Evolutionary conservation across 2,329 filamentous ascomycete species (phyloP), one percentile per base, ranked within the genome.

Genomic region (Aspergillus cejpii): DNA sequence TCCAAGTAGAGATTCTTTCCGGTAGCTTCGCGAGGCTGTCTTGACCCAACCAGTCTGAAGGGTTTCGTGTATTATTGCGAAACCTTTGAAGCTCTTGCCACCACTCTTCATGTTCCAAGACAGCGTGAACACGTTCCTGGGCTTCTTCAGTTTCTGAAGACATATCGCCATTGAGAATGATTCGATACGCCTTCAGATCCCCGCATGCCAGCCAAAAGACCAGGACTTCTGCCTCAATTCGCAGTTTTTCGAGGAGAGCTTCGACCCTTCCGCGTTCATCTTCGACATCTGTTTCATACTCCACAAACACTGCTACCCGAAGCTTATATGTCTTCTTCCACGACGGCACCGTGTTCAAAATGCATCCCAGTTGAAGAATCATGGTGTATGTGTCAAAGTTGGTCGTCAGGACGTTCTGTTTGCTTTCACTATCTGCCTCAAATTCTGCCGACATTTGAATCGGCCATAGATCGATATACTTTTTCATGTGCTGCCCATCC

Each of bases 391-490:
- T 94, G 63, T 94, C 88, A 62, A 94, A 94, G 54, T 94, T 94
- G 0, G 86, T 92, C 0, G 88, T 94, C 43, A 91, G 65, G 5
- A 92, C 74, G 56, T 80, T 81, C 49, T 76, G 70, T 48, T 75
- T 77, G 51, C 75, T 81, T 59, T 80, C 78, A 1, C 75, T 76
- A 51, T 84, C 81, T 1, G 83, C 74, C 0, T 80, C 78, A 26
- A 92, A 78, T 56, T 91, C 86, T 1, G 87, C 87, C 5, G 87
- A 91, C 87, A 94, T 94, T 54, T 94, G 89, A 42, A 94, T 92
- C 0, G 88, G 88, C 88, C 88, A 94, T 3, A 94, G 70, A 58
- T 94, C 88, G 49, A 94, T 87, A 58, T 84, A 91, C 57, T 81
- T 86, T 60, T 91, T 91, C 3, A 71, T 72, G 42, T 83, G 79